Evolutionary conservation across 768 basidiomycete species (phyloP).

Genomic region (Phlebiopsis flavidoalba): DNA sequence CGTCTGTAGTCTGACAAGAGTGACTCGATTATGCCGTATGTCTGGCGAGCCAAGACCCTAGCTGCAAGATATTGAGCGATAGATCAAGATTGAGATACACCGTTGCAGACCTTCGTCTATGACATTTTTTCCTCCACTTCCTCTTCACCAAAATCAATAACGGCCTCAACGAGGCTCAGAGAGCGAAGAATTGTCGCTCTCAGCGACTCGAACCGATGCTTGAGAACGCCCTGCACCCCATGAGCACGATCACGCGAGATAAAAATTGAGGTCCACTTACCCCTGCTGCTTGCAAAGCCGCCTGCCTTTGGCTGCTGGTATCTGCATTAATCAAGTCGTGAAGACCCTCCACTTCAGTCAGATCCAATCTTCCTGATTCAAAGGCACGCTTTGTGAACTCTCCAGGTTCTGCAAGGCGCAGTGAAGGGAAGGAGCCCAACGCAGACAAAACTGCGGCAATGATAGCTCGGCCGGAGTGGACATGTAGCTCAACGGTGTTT

Average conservation of each 20-base stretch:
- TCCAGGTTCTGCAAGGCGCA: slow-evolving; percentile 78
- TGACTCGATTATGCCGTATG: slow-evolving; percentile 46
- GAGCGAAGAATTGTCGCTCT: slow-evolving; percentile 64
- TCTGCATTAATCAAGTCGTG: slow-evolving; percentile 86
- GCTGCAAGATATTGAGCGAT: not conserved
- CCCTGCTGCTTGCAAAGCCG: slow-evolving; percentile 63
- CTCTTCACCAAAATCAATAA: slow-evolving; percentile 94
- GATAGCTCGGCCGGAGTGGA: slow-evolving; percentile 83
- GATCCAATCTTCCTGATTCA: slow-evolving; percentile 71
- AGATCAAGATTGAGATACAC: not conserved
- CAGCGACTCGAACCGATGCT: slow-evolving; percentile 56
- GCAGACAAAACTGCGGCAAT: slow-evolving; percentile 64
- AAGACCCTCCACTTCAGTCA: slow-evolving; percentile 87
- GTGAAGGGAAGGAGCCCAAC: slow-evolving; percentile 54
- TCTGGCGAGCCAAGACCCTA: slow-evolving; percentile 31
- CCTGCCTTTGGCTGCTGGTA: slow-evolving; percentile 73
- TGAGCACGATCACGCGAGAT: not conserved
- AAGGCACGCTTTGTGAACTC: slow-evolving; percentile 89
- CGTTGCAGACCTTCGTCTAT: slow-evolving; percentile 55
- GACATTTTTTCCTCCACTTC: slow-evolving; percentile 81
- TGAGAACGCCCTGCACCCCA: slow-evolving; percentile 52
- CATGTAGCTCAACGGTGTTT: slow-evolving; percentile 77
- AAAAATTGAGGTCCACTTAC: slow-evolving; percentile 37
- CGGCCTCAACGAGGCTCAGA: slow-evolving; percentile 76
- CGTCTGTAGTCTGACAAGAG: slow-evolving; percentile 68